These are phyloP conservation scores for Rhodotorula sp. DNA, from an alignment of 1,284 basidiomycete species.

Conservation along the genomic window DNA sequence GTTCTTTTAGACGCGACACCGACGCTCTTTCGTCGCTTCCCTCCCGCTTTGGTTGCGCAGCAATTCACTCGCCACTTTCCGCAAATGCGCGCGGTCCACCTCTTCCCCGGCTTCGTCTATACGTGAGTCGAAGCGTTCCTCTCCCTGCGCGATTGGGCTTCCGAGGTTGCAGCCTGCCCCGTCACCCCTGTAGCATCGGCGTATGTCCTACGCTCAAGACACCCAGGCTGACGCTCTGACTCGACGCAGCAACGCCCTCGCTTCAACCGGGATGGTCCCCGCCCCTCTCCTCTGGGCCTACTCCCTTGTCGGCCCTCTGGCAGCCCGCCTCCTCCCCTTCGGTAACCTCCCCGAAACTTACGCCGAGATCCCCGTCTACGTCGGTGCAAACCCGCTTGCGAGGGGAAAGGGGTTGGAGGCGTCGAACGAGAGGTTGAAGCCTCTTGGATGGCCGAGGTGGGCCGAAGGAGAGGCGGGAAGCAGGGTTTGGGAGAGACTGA, in stretches of 20 bases:
- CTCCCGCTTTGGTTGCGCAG: not conserved
- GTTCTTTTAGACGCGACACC: not conserved
- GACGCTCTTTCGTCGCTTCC: not conserved
- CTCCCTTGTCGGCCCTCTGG: constrained; percentile 39
- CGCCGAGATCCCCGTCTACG: constrained; percentile 43
- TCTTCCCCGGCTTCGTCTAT: constrained; percentile 32
- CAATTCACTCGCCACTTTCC: constrained; percentile 26
- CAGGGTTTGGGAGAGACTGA: constrained; percentile 23
- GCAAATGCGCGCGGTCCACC: constrained; percentile 20
- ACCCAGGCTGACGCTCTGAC: too few species aligned
- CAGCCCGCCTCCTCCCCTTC: constrained; percentile 36
- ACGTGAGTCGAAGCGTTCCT: constrained; percentile 4
- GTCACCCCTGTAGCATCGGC: too few species aligned
- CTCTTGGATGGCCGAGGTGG: constrained; percentile 28
- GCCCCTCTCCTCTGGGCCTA: constrained; percentile 41
- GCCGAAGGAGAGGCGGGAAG: constrained; percentile 11
- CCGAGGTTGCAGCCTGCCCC: not conserved
- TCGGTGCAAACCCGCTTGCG: constrained; percentile 36
- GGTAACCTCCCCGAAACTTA: constrained; percentile 41
- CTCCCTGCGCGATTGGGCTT: not conserved
- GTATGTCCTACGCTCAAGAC: too few species aligned
- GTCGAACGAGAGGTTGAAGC: constrained; percentile 24
- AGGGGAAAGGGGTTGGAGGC: constrained; percentile 19
- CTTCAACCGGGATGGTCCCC: constrained; percentile 45
- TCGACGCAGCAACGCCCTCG: constrained; percentile 1